Evolutionary conservation across 2,329 filamentous ascomycete genomes (phyloP), one percentile per base, ranked within the genome.

Genomic region (Talaromyces verruculosus): DNA sequence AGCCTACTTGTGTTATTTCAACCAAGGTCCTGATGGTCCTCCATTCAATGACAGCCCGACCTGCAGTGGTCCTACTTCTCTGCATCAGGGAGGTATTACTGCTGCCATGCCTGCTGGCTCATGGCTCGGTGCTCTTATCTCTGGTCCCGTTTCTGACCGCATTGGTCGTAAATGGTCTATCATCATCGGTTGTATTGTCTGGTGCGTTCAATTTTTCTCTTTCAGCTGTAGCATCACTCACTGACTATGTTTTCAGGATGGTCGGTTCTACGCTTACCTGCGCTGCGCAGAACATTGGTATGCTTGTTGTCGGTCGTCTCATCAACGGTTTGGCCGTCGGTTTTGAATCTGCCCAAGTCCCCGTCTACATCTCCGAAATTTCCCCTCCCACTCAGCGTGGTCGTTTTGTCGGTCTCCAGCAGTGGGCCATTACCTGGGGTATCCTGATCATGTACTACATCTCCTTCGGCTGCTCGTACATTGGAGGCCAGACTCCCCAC

Each of bases 71-170:
- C 84, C 84, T 6, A 77, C 68, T 5, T 72, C 82, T 5, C 71
- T 85, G 69, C 81, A 84, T 0, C 89, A 92, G 76, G 89, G 89
- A 53, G 89, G 84, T 55, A 91, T 92, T 74, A 90, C 89, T 2
- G 89, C 89, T 25, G 81, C 89, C 1, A 92, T 92, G 89, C 87
- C 90, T 17, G 89, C 86, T 58, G 90, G 90, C 17, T 91, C 89
- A 4, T 87, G 90, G 68, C 76, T 89, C 10, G 90, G 86, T 63
- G 85, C 86, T 66, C 76, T 89, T 49, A 66, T 78, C 59, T 88
- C 86, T 28, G 78, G 78, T 49, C 84, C 82, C 70, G 73, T 89
- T 35, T 84, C 85, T 22, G 87, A 89, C 72, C 80, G 75, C 8
- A 74, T 86, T 41, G 85, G 85, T 63, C 83, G 85, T 58, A 84